Evolutionary conservation across 768 basidiomycete genomes (phyloP).

Genomic region (Mycena maculata): DNA sequence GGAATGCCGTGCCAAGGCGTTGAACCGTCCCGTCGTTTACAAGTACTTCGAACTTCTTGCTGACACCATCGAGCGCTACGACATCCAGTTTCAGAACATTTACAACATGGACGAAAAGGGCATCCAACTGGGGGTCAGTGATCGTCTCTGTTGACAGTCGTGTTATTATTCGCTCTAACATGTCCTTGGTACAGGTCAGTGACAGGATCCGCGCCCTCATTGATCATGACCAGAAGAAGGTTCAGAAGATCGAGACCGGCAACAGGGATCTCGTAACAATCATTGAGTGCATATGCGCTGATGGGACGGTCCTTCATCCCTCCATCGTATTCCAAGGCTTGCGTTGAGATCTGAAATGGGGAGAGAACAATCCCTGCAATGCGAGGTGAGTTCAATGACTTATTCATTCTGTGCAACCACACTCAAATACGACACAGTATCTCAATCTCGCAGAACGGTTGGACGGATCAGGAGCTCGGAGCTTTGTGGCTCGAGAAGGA

Average conservation of each 20-base stretch:
- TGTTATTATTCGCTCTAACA: background rate
- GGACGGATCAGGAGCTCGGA: slow-evolving; percentile 41
- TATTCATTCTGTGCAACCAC: background rate
- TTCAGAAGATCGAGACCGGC: slow-evolving; percentile 40
- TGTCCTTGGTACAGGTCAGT: background rate
- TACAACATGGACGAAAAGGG: slow-evolving; percentile 5
- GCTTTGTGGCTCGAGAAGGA: slow-evolving; percentile 31
- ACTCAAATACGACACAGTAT: slow-evolving; percentile 6
- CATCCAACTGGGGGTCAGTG: background rate
- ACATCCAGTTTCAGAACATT: slow-evolving; percentile 2
- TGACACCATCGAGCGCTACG: background rate
- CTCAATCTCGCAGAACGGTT: slow-evolving; percentile 38
- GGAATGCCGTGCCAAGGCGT: no score
- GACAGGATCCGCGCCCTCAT: background rate
- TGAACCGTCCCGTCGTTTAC: no score
- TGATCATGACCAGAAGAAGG: slow-evolving; percentile 11
- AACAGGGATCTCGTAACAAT: slow-evolving; percentile 60
- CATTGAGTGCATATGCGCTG: slow-evolving; percentile 57
- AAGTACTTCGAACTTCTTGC: background rate
- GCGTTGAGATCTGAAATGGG: slow-evolving; percentile 25
- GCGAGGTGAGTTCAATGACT: slow-evolving; percentile 22
- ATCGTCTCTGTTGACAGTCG: no score
- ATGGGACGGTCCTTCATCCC: slow-evolving; percentile 51
- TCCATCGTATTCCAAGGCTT: slow-evolving; percentile 49
- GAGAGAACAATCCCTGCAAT: no score